Percentiles rank a stretch among this genome's conserved stretches.
Evolutionary conservation across 2,329 filamentous ascomycete species (phyloP).

Genomic region (Phoma sp.): DNA sequence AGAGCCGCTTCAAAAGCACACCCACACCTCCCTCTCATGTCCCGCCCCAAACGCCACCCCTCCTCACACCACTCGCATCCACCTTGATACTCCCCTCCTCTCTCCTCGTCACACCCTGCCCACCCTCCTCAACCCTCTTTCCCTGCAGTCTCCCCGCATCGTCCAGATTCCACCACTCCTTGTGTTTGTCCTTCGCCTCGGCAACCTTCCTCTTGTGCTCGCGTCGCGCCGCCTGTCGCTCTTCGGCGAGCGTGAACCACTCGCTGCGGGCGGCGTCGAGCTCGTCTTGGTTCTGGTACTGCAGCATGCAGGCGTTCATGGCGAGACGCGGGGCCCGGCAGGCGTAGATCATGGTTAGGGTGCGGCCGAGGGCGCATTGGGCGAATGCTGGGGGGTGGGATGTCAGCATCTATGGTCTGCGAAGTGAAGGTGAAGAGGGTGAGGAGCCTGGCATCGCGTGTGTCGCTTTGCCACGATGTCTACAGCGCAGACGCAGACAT

Average conservation of each 20-base stretch:
- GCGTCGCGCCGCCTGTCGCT: constrained; percentile 72
- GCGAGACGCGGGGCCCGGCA: constrained; percentile 78
- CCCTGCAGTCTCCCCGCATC: constrained; percentile 43
- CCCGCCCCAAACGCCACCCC: constrained; percentile 21
- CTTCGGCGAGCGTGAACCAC: constrained; percentile 82
- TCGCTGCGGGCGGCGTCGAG: constrained; percentile 89
- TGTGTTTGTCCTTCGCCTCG: constrained; percentile 54
- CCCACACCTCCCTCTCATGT: not conserved
- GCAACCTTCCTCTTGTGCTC: constrained; percentile 55
- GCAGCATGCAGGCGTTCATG: constrained; percentile 95
- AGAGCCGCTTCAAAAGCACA: not conserved
- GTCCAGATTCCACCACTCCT: constrained; percentile 59
- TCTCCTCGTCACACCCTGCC: constrained; percentile 12
- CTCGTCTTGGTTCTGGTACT: constrained; percentile 81
- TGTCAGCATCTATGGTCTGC: not conserved
- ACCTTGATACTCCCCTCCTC: constrained; percentile 24
- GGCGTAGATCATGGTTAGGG: constrained; percentile 83
- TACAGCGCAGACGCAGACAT: no score
- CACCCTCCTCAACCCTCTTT: constrained; percentile 25
- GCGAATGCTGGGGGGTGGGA: constrained; percentile 73
- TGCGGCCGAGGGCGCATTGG: constrained; percentile 83
- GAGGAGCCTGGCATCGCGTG: no score
- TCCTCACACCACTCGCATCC: constrained; percentile 26
- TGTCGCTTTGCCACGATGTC: no score
- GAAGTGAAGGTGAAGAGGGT: not conserved